These are phyloP conservation scores for Fusarium albosuccineum DNA, from an alignment of 2,329 filamentous ascomycete species.

Conservation along the genomic window DNA sequence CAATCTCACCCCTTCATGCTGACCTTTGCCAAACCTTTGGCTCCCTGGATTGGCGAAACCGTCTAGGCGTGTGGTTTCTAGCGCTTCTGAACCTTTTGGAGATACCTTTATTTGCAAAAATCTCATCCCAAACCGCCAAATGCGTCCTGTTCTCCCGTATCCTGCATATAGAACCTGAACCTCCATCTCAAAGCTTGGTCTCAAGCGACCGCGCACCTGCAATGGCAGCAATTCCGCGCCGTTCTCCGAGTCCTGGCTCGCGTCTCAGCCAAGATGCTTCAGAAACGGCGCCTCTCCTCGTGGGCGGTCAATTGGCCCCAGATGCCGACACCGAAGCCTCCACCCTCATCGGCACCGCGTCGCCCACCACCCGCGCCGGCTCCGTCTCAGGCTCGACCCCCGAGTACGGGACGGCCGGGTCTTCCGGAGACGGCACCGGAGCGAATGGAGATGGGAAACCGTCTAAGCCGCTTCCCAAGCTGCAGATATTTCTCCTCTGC, in stretches of 20 bases:
- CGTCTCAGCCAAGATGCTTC: constrained; percentile 21
- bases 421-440: constrained; percentile 11
- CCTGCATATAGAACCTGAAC: not conserved
- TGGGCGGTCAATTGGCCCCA: constrained; percentile 24
- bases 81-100: not conserved
- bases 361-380: constrained; percentile 22
- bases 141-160: not conserved
- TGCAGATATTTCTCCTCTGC: constrained; percentile 80
- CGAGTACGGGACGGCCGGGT: constrained; percentile 17
- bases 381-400: constrained; percentile 5
- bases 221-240: constrained; percentile 26
- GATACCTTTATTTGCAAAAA: not conserved
- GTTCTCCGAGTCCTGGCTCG: constrained; percentile 19
- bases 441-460: constrained; percentile 10
- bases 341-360: constrained; percentile 41
- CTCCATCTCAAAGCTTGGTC: not conserved
- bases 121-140: not conserved
- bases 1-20: constrained; percentile 5
- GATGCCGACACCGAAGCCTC: constrained; percentile 45
- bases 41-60: not conserved
- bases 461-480: constrained; percentile 52
- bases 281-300: constrained; percentile 41
- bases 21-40: not conserved
- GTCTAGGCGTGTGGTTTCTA: too few relatives aligned
- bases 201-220: constrained; percentile 1